Conservation (phyloP, 306 rosid species). For the Vachellia collinsii region DNA sequence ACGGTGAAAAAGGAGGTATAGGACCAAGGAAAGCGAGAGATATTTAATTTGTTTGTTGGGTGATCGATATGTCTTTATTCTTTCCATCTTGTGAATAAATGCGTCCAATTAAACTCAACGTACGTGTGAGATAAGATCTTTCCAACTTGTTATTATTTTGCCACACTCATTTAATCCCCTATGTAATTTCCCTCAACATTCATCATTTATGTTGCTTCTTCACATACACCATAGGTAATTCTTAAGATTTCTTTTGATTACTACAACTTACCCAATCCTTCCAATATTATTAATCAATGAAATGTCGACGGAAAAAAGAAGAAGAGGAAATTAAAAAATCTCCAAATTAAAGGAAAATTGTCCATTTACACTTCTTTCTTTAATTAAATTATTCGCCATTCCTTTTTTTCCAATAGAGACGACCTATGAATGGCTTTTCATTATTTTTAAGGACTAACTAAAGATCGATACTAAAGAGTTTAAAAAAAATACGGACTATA, state of each 20-base stretch:
- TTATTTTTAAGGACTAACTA: no score
- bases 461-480: no score
- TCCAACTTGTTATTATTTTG: no score
- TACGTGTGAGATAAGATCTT: no score
- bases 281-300: background rate
- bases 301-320: background rate
- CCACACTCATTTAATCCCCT: background rate
- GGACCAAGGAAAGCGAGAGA: background rate
- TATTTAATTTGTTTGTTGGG: background rate
- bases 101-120: background rate
- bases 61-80: background rate
- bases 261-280: slow-evolving; percentile 28
- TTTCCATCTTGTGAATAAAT: background rate
- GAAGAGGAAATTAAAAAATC: no score
- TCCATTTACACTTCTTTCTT: no score
- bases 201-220: background rate
- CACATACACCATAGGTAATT: background rate
- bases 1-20: no score
- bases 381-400: no score
- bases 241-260: slow-evolving; percentile 3
- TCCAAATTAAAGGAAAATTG: background rate
- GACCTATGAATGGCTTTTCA: no score
- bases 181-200: background rate
- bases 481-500: background rate
- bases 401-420: no score